Percentiles rank a stretch among this genome's conserved stretches.
These are phyloP conservation scores for Neonectria neomacrospora DNA, from an alignment of 2,329 filamentous ascomycete genomes.

Conservation along the genomic window DNA sequence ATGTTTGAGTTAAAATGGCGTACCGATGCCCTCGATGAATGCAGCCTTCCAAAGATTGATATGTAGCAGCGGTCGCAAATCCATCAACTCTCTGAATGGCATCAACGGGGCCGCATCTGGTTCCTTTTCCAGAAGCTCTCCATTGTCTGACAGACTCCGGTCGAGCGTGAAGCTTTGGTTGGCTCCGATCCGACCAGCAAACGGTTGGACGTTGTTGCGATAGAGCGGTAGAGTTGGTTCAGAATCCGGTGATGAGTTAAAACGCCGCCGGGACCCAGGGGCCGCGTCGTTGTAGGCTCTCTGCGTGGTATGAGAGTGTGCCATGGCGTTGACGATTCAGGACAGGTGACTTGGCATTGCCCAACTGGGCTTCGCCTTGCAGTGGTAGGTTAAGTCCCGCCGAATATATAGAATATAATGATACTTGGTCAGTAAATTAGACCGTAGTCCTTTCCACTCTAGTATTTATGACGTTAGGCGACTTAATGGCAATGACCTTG, in stretches of 20 bases:
- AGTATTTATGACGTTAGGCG: not conserved
- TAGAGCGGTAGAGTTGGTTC: slow-evolving; percentile 17
- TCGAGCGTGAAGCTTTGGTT: slow-evolving; percentile 32
- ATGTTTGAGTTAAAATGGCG: rapidly evolving
- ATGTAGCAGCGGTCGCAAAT: slow-evolving; percentile 48
- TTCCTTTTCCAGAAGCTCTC: slow-evolving; percentile 41
- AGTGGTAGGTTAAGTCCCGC: not conserved
- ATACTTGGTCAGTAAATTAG: not conserved
- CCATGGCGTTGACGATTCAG: not conserved
- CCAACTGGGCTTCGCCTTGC: too few relatives aligned
- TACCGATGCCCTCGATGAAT: slow-evolving; percentile 52
- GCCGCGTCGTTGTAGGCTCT: not conserved
- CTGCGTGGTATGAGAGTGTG: not conserved
- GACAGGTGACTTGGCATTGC: too few relatives aligned
- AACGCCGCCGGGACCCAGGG: not conserved
- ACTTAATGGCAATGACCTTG: not conserved
- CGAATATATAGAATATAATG: not conserved
- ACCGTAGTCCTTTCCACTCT: not conserved
- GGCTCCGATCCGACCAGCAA: slow-evolving; percentile 37
- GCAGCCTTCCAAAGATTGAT: slow-evolving; percentile 54
- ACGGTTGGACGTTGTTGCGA: slow-evolving; percentile 26
- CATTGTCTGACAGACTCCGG: slow-evolving; percentile 5
- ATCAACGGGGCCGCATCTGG: slow-evolving; percentile 57
- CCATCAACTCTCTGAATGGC: slow-evolving; percentile 49
- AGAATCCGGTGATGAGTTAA: not conserved